These are phyloP conservation scores for Sporobolomyces roseus DNA, from an alignment of 768 basidiomycete genomes.

Conservation along the genomic window DNA sequence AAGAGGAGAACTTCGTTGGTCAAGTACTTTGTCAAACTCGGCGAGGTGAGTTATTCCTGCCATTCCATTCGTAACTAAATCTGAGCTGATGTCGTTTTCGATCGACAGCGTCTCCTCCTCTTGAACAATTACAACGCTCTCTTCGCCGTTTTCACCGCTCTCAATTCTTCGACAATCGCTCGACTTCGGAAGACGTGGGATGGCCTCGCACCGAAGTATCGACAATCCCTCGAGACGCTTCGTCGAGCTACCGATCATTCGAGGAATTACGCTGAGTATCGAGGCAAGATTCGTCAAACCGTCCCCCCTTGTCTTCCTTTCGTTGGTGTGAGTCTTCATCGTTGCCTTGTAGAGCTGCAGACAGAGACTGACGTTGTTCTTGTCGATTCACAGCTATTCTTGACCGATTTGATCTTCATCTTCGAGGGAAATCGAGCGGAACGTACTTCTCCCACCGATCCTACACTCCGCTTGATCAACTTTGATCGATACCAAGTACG, in stretches of 20 bases:
- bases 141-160: conserved; percentile 83
- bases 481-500: conserved; percentile 86
- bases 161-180: conserved; percentile 92
- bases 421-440: conserved; percentile 87
- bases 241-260: conserved; percentile 85
- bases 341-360: neutral
- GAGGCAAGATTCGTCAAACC: conserved; percentile 77
- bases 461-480: conserved; percentile 78
- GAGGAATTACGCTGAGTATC: conserved; percentile 86
- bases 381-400: conserved; percentile 56
- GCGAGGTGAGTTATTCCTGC: conserved; percentile 62
- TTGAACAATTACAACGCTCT: conserved; percentile 89
- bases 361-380: neutral
- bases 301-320: conserved; percentile 90
- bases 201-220: conserved; percentile 80
- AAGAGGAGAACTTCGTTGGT: conserved; percentile 73
- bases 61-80: neutral
- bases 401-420: conserved; percentile 83
- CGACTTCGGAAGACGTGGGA: conserved; percentile 89
- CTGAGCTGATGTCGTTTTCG: conserved; percentile 21
- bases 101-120: conserved; percentile 68
- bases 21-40: conserved; percentile 90
- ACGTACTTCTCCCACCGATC: conserved; percentile 69
- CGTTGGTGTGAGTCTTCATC: conserved; percentile 59
- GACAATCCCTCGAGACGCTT: conserved; percentile 68